A percentile compares a stretch with the other conserved stretches of the same genome.
Evolutionary conservation across 306 rosid genomes (phyloP).

Genomic region (Luffa acutangula): DNA sequence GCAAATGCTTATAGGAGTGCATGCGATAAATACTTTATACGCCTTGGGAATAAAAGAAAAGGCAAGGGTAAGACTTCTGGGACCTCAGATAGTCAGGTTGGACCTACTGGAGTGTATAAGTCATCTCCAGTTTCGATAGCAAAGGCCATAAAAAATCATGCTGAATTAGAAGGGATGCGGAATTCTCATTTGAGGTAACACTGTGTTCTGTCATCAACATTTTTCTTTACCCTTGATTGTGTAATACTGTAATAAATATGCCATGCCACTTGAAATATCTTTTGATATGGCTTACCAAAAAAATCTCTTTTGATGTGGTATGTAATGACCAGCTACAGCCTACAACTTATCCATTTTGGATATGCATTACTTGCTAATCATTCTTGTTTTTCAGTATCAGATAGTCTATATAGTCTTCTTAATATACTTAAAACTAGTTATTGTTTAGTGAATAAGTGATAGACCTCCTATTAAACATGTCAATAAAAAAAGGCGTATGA

Average conservation of each 20-base stretch:
- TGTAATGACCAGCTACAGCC: background rate
- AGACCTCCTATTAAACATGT: too few relatives aligned
- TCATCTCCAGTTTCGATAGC: constrained; percentile 62
- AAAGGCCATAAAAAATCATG: constrained; percentile 78
- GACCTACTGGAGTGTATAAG: constrained; percentile 38
- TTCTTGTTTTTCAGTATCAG: background rate
- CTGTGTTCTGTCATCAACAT: constrained; percentile 5
- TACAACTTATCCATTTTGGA: background rate
- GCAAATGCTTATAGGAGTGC: constrained; percentile 62
- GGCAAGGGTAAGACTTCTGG: constrained; percentile 22
- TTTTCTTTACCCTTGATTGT: background rate
- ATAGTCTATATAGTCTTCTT: background rate
- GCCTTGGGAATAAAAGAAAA: constrained; percentile 33
- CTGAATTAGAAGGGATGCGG: constrained; percentile 80
- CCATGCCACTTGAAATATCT: background rate
- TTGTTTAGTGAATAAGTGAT: background rate
- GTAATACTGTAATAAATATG: background rate
- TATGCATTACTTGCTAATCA: background rate
- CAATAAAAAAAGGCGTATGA: too few relatives aligned
- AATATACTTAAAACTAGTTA: background rate
- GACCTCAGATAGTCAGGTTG: constrained; percentile 29
- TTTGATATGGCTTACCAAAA: background rate
- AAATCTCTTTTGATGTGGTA: background rate
- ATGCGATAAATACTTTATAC: constrained; percentile 41
- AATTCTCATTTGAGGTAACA: constrained; percentile 70